These are phyloP conservation scores for Phanerodontia chrysosporium DNA, from an alignment of 768 basidiomycete species.

Conservation along the genomic window DNA sequence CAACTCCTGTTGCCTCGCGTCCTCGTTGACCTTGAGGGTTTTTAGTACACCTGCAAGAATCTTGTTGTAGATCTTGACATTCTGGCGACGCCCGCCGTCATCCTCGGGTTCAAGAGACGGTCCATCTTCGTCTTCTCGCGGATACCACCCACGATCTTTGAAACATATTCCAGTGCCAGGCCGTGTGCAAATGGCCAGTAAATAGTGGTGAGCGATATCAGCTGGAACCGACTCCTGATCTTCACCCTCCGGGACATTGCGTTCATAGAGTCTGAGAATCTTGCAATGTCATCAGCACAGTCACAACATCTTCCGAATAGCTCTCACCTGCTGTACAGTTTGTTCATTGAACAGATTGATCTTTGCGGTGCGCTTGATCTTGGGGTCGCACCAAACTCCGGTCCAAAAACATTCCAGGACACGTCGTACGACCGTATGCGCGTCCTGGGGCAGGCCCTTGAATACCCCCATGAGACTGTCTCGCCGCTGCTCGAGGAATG, in stretches of 20 bases:
- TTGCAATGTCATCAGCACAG: slow-evolving; percentile 23
- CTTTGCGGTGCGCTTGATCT: slow-evolving; percentile 68
- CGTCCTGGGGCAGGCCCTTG: slow-evolving; percentile 66
- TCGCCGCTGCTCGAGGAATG: slow-evolving; percentile 68
- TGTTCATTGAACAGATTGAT: slow-evolving; percentile 67
- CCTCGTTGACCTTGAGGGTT: slow-evolving; percentile 83
- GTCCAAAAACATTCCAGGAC: slow-evolving; percentile 75
- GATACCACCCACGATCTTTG: slow-evolving; percentile 88
- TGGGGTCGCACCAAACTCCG: slow-evolving; percentile 70
- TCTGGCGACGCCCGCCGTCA: slow-evolving; percentile 34
- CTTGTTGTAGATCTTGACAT: slow-evolving; percentile 70
- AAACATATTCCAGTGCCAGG: slow-evolving; percentile 87
- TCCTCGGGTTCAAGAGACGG: slow-evolving; percentile 29
- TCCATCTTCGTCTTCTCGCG: slow-evolving; percentile 52
- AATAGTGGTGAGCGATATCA: slow-evolving; percentile 81
- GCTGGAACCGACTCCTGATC: slow-evolving; percentile 59
- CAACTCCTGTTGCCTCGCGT: slow-evolving; percentile 79
- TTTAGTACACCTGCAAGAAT: slow-evolving; percentile 75
- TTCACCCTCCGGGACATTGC: slow-evolving; percentile 43
- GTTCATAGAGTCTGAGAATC: slow-evolving; percentile 75
- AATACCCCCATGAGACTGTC: slow-evolving; percentile 66
- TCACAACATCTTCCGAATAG: background rate
- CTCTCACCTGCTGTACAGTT: slow-evolving; percentile 57
- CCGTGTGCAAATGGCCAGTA: slow-evolving; percentile 76
- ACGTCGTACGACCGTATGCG: slow-evolving; percentile 53